Evolutionary conservation across 1,284 basidiomycete species (phyloP).

Genomic region (Cutaneotrichosporon cyanovorans): DNA sequence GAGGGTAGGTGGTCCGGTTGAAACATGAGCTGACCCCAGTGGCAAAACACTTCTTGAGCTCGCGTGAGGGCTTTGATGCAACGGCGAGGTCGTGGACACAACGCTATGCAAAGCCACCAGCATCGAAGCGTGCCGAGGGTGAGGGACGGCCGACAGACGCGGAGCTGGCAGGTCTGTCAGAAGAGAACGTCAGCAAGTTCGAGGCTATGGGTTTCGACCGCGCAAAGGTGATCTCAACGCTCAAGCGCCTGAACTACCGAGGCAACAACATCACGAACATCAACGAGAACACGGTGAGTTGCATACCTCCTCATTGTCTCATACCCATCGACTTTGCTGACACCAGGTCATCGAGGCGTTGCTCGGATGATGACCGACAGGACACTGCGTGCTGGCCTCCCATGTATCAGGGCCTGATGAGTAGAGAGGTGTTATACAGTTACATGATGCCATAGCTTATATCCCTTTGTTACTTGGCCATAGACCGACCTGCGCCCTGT

Average conservation of each 20-base stretch:
- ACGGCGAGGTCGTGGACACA: slow-evolving; percentile 93
- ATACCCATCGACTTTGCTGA: not conserved
- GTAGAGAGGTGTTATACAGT: slow-evolving; percentile 15
- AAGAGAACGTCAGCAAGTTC: slow-evolving; percentile 48
- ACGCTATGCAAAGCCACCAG: slow-evolving; percentile 70
- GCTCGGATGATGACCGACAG: slow-evolving; percentile 26
- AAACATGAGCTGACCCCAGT: slow-evolving; percentile 47
- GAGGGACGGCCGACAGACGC: slow-evolving; percentile 26
- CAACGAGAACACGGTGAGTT: slow-evolving; percentile 36
- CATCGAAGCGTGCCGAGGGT: slow-evolving; percentile 19
- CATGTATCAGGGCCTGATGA: slow-evolving; percentile 3
- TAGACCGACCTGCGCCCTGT: slow-evolving; percentile 14
- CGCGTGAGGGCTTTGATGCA: slow-evolving; percentile 76
- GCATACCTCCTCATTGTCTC: not conserved
- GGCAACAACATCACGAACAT: slow-evolving; percentile 48
- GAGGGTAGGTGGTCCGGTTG: slow-evolving; percentile 51
- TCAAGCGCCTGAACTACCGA: slow-evolving; percentile 84
- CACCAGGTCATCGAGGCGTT: slow-evolving; percentile 41
- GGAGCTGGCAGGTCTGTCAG: slow-evolving; percentile 49
- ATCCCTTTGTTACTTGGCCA: too few species aligned
- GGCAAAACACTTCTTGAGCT: slow-evolving; percentile 90
- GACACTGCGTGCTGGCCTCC: slow-evolving; percentile 4
- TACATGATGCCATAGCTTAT: slow-evolving; percentile 3
- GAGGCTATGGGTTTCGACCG: slow-evolving; percentile 48
- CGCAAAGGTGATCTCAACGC: slow-evolving; percentile 61